Conservation (phyloP, 352 stramenopile genomes). For the Phytophthora parvispora region DNA sequence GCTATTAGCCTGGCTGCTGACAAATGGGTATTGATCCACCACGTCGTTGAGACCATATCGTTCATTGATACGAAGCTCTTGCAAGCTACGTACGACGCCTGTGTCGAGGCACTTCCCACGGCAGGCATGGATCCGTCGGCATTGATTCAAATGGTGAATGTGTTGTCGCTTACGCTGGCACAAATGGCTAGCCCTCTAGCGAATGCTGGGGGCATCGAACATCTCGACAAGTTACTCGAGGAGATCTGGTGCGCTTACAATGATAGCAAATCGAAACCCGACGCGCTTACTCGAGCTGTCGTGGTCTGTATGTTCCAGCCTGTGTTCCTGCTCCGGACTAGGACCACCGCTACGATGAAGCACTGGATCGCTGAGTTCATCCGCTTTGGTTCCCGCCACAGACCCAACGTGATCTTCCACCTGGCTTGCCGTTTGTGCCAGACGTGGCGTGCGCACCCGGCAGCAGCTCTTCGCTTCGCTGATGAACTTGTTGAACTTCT, state of each 20-base stretch:
- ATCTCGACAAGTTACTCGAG: constrained; percentile 54
- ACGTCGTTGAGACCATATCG: constrained; percentile 56
- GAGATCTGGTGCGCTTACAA: constrained; percentile 79
- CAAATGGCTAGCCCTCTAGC: constrained; percentile 55
- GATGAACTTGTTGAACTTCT: constrained; percentile 78
- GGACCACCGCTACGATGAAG: constrained; percentile 53
- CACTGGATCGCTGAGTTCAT: constrained; percentile 67
- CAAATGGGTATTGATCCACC: constrained; percentile 69
- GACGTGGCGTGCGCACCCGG: constrained; percentile 67
- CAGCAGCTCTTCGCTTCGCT: constrained; percentile 55
- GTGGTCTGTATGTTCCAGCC: constrained; percentile 82
- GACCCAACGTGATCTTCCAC: constrained; percentile 88
- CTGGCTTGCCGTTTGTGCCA: constrained; percentile 72
- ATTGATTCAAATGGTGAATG: constrained; percentile 75
- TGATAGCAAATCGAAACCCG: constrained; percentile 76
- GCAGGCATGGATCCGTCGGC: constrained; percentile 62
- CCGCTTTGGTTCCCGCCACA: constrained; percentile 61
- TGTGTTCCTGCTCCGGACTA: constrained; percentile 51
- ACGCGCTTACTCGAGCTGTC: constrained; percentile 72
- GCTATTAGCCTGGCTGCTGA: constrained; percentile 48
- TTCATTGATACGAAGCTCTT: constrained; percentile 61
- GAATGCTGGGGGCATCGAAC: constrained; percentile 21
- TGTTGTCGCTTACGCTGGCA: constrained; percentile 62
- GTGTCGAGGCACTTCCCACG: constrained; percentile 61
- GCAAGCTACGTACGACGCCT: constrained; percentile 43